phyloP scores from a whole-genome alignment of 192 early-diverging fungal species.

The Lunasporangiospora selenospora region DNA sequence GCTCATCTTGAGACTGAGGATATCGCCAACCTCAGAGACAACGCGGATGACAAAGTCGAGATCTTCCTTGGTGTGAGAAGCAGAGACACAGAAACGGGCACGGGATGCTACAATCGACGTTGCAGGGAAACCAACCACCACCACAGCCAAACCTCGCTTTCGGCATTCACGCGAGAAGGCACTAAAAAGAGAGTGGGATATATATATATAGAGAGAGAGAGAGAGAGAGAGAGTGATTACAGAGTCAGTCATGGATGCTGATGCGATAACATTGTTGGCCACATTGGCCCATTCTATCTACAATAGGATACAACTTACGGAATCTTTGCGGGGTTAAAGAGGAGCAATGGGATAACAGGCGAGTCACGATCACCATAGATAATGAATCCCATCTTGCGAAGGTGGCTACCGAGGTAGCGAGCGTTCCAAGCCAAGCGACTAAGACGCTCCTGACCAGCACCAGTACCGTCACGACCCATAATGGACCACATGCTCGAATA shows the following conservation, averaged over 20 bases:
- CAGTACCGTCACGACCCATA: conserved; percentile 88
- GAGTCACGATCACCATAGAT: conserved; percentile 87
- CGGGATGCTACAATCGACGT: conserved; percentile 96
- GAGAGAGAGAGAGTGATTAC: not conserved
- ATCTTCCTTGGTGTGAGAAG: conserved; percentile 94
- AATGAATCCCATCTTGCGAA: conserved; percentile 93
- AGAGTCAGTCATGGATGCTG: not conserved
- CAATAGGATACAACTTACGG: conserved; percentile 45
- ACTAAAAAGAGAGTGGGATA: conserved; percentile 13
- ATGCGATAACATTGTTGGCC: not conserved
- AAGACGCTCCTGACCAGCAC: conserved; percentile 83
- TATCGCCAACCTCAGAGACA: conserved; percentile 77
- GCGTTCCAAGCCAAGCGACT: conserved; percentile 88
- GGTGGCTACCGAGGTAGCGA: conserved; percentile 79
- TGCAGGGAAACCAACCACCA: conserved; percentile 97
- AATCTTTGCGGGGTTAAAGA: conserved; percentile 97
- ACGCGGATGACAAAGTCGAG: conserved; percentile 77
- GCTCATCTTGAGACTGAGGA: conserved; percentile 70
- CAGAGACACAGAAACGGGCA: conserved; percentile 94
- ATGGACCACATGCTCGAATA: conserved; percentile 90
- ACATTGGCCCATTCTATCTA: too few relatives aligned
- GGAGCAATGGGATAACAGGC: conserved; percentile 90
- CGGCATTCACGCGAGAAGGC: conserved; percentile 95
- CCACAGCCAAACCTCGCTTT: conserved; percentile 89
- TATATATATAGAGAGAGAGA: not conserved